A percentile compares a stretch with the other conserved stretches of the same genome.
Evolutionary conservation across 805 yeast species (phyloP).

Genomic region (Yamadazyma scolyti): DNA sequence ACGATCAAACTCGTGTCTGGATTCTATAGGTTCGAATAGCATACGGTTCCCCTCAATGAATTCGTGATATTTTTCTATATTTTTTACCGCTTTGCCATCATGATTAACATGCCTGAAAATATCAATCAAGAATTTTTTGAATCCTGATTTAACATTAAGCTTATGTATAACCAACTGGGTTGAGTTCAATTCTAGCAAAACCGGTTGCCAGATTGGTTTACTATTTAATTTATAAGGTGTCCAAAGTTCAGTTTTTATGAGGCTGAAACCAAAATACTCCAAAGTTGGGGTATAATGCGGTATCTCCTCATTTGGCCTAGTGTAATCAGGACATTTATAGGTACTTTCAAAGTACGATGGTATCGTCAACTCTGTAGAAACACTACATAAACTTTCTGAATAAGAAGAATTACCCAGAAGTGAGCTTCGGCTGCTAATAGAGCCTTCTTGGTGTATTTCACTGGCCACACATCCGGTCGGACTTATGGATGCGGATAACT

Average conservation of each 20-base stretch:
- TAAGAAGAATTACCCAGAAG: too few relatives aligned
- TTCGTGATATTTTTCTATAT: slow-evolving; percentile 16
- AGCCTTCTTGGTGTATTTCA: too few relatives aligned
- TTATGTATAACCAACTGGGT: slow-evolving; percentile 34
- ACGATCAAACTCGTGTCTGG: slow-evolving; percentile 14
- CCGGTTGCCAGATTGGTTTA: slow-evolving; percentile 30
- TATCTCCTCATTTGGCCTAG: slow-evolving; percentile 17
- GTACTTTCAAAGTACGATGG: slow-evolving; percentile 5
- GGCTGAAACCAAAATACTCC: slow-evolving; percentile 28
- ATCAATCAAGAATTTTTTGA: too few relatives aligned
- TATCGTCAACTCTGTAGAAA: slow-evolving; percentile 1
- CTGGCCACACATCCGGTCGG: too few relatives aligned
- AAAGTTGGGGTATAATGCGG: slow-evolving; percentile 32
- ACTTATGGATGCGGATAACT: too few relatives aligned
- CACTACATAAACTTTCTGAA: background rate
- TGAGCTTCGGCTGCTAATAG: too few relatives aligned
- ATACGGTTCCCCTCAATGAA: slow-evolving; percentile 25
- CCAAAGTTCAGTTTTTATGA: slow-evolving; percentile 31
- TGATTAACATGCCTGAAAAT: too few relatives aligned
- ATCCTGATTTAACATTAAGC: slow-evolving; percentile 13
- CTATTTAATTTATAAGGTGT: slow-evolving; percentile 32
- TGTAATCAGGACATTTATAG: slow-evolving; percentile 18
- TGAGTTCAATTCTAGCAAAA: slow-evolving; percentile 35
- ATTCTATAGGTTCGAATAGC: slow-evolving; percentile 35
- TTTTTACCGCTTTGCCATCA: slow-evolving; percentile 14